Percentiles rank a stretch among this genome's conserved stretches.
These are phyloP conservation scores for Diaporthe sp. DNA, from an alignment of 2,329 filamentous ascomycete species.

Conservation along the genomic window DNA sequence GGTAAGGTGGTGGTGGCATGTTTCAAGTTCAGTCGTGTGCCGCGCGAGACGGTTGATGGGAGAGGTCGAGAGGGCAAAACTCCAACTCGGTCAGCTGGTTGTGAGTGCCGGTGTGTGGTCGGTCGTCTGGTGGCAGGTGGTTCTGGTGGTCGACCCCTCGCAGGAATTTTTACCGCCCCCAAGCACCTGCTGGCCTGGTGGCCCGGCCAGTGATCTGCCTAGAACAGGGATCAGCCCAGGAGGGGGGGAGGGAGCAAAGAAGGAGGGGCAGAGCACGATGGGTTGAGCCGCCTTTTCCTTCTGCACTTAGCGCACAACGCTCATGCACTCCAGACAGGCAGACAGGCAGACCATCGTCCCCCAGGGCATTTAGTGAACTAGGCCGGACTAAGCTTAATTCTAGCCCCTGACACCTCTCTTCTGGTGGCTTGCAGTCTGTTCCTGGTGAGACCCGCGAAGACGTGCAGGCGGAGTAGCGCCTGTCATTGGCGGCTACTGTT, in stretches of 20 bases:
- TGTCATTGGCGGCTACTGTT: conserved; percentile 26
- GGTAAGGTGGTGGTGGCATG: conserved; percentile 1
- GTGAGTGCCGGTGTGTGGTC: not conserved
- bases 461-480: not conserved
- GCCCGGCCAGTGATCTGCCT: conserved; percentile 7
- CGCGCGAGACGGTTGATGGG: not conserved
- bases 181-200: not conserved
- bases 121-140: not conserved
- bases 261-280: not conserved
- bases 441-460: not conserved
- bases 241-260: not conserved
- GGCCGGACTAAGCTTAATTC: conserved; percentile 17
- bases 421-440: not conserved
- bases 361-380: not conserved
- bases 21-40: conserved; percentile 22
- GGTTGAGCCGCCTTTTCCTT: not conserved
- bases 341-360: not conserved
- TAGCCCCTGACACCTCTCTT: not conserved
- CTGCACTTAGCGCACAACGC: not conserved
- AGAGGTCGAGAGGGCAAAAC: conserved; percentile 10
- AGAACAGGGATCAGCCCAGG: conserved; percentile 14
- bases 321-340: not conserved
- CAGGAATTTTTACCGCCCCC: conserved; percentile 24
- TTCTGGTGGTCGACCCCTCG: not conserved
- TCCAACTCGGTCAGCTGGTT: conserved; percentile 8